phyloP scores from a whole-genome alignment of 1,284 basidiomycete species.

The Papiliotrema flavescens region DNA sequence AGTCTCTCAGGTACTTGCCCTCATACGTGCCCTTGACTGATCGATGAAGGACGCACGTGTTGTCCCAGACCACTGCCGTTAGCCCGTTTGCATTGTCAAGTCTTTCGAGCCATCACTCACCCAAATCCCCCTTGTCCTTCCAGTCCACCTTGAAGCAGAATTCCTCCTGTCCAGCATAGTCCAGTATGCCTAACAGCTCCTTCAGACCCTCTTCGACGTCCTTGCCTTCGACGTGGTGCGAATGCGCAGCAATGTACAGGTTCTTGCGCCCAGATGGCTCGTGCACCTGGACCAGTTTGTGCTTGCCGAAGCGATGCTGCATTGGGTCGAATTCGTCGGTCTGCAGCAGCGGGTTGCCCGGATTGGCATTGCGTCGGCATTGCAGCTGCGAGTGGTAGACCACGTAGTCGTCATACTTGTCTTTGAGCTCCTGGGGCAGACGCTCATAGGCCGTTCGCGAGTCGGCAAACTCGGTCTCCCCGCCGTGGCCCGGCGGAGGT shows the following conservation, averaged over 20 bases:
- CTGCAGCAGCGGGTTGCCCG: slow-evolving; percentile 23
- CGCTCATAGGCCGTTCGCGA: slow-evolving; percentile 31
- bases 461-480: slow-evolving; percentile 39
- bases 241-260: slow-evolving; percentile 38
- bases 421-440: slow-evolving; percentile 26
- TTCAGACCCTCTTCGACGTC: slow-evolving; percentile 27
- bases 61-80: slow-evolving; percentile 18
- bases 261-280: slow-evolving; percentile 25
- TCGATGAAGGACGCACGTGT: slow-evolving; percentile 19
- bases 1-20: slow-evolving; percentile 20
- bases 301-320: slow-evolving; percentile 23
- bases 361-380: slow-evolving; percentile 27
- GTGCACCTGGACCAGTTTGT: slow-evolving; percentile 33
- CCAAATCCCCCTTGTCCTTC: slow-evolving; percentile 28
- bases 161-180: slow-evolving; percentile 29
- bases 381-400: slow-evolving; percentile 29
- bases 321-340: slow-evolving; percentile 22
- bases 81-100: slow-evolving; percentile 3
- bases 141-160: slow-evolving; percentile 32
- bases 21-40: slow-evolving; percentile 9
- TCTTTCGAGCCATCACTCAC: neutral
- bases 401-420: slow-evolving; percentile 32
- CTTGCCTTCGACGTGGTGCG: slow-evolving; percentile 27
- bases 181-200: slow-evolving; percentile 32
- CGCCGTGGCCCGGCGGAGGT: slow-evolving; percentile 25